These are phyloP conservation scores for Ophiostoma angusticollis DNA, from an alignment of 2,329 filamentous ascomycete species.

Conservation along the genomic window DNA sequence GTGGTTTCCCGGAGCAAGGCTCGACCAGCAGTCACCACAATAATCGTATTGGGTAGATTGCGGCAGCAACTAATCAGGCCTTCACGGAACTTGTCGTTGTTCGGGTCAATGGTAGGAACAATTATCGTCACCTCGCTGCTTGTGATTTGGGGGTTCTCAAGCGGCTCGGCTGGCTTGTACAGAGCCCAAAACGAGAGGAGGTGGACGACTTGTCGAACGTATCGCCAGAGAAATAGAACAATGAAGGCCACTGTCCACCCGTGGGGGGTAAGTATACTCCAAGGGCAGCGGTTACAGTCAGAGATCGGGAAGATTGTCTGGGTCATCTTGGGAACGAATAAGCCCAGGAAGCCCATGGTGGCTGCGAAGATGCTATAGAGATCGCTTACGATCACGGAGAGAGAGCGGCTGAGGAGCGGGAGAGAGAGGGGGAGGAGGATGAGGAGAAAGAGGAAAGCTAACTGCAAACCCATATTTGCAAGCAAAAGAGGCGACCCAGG, in stretches of 20 bases:
- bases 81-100: constrained; percentile 26
- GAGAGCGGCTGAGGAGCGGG: too few species aligned
- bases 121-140: constrained; percentile 34
- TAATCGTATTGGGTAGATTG: constrained; percentile 25
- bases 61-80: constrained; percentile 27
- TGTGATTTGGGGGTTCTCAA: constrained; percentile 19
- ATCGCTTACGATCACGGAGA: too few species aligned
- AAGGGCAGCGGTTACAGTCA: too few species aligned
- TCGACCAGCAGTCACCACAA: constrained; percentile 33
- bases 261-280: too few species aligned
- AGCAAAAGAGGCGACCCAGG: too few species aligned
- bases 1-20: constrained; percentile 15
- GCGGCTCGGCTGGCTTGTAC: constrained; percentile 25
- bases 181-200: constrained; percentile 26
- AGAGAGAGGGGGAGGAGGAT: too few species aligned
- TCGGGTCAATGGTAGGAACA: constrained; percentile 36
- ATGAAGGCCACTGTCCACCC: constrained; percentile 18
- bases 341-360: too few species aligned
- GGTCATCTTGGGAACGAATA: too few species aligned
- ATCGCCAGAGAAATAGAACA: constrained; percentile 30
- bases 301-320: too few species aligned
- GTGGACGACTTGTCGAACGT: constrained; percentile 32
- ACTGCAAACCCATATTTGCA: too few species aligned
- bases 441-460: too few species aligned
- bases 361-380: too few species aligned